Conservation (phyloP, 2,329 filamentous ascomycete species). For the Xenoacremonium recifei region DNA sequence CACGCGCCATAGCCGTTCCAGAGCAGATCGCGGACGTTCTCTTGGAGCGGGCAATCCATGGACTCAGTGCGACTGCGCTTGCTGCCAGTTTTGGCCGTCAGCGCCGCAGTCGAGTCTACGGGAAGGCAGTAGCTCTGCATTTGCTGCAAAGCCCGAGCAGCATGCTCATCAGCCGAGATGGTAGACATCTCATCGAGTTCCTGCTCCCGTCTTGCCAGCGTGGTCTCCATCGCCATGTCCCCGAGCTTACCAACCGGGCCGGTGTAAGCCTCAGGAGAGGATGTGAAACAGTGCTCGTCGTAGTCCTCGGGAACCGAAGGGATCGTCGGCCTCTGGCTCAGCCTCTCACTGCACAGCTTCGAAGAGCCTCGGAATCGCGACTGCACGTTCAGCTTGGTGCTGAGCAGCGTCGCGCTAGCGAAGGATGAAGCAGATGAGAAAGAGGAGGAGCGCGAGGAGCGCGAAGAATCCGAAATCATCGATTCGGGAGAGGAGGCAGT, state of each 20-base stretch:
- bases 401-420: constrained; percentile 59
- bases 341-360: constrained; percentile 58
- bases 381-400: constrained; percentile 51
- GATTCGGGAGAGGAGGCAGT: constrained; percentile 65
- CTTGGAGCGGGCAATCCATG: constrained; percentile 60
- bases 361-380: constrained; percentile 59
- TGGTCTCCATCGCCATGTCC: constrained; percentile 48
- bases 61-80: constrained; percentile 63
- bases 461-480: constrained; percentile 63
- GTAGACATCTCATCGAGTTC: constrained; percentile 49
- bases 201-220: constrained; percentile 43
- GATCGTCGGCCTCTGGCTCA: constrained; percentile 50
- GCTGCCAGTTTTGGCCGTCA: constrained; percentile 34
- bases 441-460: constrained; percentile 62
- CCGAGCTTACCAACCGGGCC: constrained; percentile 51
- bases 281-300: constrained; percentile 48
- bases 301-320: constrained; percentile 58
- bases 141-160: constrained; percentile 58
- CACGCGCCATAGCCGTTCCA: constrained; percentile 36
- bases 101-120: constrained; percentile 34
- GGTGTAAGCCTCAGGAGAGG: constrained; percentile 58
- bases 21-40: constrained; percentile 66
- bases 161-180: too few relatives aligned
- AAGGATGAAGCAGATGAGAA: constrained; percentile 62
- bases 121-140: constrained; percentile 54